A percentile compares a stretch with the other conserved stretches of the same genome.
Evolutionary conservation across 352 stramenopile genomes (phyloP).

Genomic region (Pythium utonaiense): DNA sequence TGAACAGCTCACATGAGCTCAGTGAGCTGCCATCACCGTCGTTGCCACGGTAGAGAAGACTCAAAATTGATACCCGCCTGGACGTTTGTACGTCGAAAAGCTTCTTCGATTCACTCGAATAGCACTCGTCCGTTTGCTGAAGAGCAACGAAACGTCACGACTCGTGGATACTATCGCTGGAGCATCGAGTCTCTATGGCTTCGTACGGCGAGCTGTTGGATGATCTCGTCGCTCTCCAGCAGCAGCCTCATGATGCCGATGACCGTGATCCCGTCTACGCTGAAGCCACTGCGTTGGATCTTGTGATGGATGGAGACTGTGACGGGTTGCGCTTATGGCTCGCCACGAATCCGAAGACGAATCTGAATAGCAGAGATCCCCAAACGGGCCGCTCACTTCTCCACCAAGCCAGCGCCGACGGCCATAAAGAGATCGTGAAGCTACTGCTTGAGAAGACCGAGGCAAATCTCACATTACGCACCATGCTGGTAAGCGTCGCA

Average conservation of each 20-base stretch:
- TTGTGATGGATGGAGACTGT: slow-evolving; percentile 30
- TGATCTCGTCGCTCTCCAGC: slow-evolving; percentile 37
- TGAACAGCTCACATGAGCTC: no score
- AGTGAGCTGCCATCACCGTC: no score
- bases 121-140: neutral
- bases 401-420: slow-evolving; percentile 56
- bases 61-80: no score
- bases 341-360: slow-evolving; percentile 11
- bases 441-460: slow-evolving; percentile 43
- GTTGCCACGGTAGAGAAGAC: no score
- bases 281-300: slow-evolving; percentile 22
- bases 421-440: slow-evolving; percentile 49
- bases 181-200: slow-evolving; percentile 12
- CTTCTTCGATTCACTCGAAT: neutral
- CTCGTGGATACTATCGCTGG: neutral
- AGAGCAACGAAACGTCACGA: neutral
- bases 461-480: slow-evolving; percentile 50
- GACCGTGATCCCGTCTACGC: neutral
- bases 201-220: slow-evolving; percentile 40
- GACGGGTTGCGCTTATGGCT: slow-evolving; percentile 27
- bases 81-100: neutral
- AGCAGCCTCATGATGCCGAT: neutral
- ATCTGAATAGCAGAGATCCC: slow-evolving; percentile 37
- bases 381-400: slow-evolving; percentile 47
- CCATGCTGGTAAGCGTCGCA: slow-evolving; percentile 49